Evolutionary conservation across 768 basidiomycete genomes (phyloP), one percentile per base, ranked within the genome.

Genomic region (Mycena maculata): DNA sequence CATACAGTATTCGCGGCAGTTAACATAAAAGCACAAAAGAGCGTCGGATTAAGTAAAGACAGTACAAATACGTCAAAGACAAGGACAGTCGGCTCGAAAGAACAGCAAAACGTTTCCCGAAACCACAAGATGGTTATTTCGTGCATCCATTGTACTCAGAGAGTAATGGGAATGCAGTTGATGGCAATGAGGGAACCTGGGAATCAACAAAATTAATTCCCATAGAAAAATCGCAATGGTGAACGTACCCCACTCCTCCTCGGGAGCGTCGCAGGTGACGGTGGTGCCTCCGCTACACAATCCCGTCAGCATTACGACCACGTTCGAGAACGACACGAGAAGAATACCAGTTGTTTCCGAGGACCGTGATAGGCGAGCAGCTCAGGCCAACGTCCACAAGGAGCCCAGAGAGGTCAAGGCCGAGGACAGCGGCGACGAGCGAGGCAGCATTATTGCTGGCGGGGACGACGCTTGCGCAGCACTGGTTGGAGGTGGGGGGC

Each of bases 341-440:
- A 22, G 7, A 11, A 15, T 28, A 48, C 47, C 47, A 48, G 27
- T 48, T 48, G 23, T 48, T 48, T 27, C 47, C 47, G n/a, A 48
- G 4, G 47, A 48, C 47, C 15, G 47, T 48, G 47, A 48, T 48
- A 22, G 47, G 47, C n/a, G 47, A 48, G 47, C 47, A 48, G 47
- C 47, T 48, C 47, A 48, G 16, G 7, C 47, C 47, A 25, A 48
- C 23, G 12, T 4, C 6, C 16, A 48, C 47, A 10, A 15, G 7
- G 47, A 48, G 47, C 3, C 27, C 47, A 16, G 47, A 7, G n/a
- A 48, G 47, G 47, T 48, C 47, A 16, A 48, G 47, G 10, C 47
- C 47, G 13, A 48, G 23, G 22, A 48, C 5, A 7, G 47, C 47
- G 13, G 23, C n/a, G 13, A 48, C n/a, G 47, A 16, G 15, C 7